phyloP scores from a whole-genome alignment of 2,329 filamentous ascomycete genomes.

The Penicillium frequentans region DNA sequence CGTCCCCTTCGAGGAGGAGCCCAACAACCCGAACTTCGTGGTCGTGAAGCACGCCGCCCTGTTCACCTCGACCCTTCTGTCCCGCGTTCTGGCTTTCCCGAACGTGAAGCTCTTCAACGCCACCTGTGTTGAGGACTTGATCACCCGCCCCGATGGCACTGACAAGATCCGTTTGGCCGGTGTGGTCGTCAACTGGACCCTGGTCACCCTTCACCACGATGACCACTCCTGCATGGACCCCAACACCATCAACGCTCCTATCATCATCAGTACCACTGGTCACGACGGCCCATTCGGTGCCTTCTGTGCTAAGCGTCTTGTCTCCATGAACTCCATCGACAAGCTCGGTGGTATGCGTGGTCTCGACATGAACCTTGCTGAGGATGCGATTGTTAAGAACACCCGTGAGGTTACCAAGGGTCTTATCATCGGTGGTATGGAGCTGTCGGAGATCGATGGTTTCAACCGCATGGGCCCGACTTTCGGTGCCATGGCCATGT shows the following conservation, averaged over 20 bases:
- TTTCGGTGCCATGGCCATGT: conserved; percentile 85
- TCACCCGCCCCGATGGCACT: conserved; percentile 66
- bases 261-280: conserved; percentile 86
- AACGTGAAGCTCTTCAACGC: conserved; percentile 98
- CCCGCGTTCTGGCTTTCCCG: conserved; percentile 77
- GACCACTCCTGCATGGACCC: conserved; percentile 96
- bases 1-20: conserved; percentile 84
- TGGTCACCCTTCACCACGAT: conserved; percentile 83
- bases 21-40: conserved; percentile 80
- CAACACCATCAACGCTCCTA: conserved; percentile 90
- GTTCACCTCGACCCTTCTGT: conserved; percentile 85
- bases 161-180: conserved; percentile 71
- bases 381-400: conserved; percentile 91
- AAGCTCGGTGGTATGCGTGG: conserved; percentile 90
- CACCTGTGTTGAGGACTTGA: conserved; percentile 86
- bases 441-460: conserved; percentile 85
- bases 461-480: conserved; percentile 90
- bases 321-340: conserved; percentile 80
- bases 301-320: conserved; percentile 86
- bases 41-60: conserved; percentile 92
- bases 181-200: conserved; percentile 94
- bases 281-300: conserved; percentile 90
- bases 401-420: conserved; percentile 86
- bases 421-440: conserved; percentile 92
- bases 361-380: conserved; percentile 85